These are phyloP conservation scores for Sclerotinia sclerotiorum DNA, from an alignment of 2,329 filamentous ascomycete genomes.

Conservation along the genomic window DNA sequence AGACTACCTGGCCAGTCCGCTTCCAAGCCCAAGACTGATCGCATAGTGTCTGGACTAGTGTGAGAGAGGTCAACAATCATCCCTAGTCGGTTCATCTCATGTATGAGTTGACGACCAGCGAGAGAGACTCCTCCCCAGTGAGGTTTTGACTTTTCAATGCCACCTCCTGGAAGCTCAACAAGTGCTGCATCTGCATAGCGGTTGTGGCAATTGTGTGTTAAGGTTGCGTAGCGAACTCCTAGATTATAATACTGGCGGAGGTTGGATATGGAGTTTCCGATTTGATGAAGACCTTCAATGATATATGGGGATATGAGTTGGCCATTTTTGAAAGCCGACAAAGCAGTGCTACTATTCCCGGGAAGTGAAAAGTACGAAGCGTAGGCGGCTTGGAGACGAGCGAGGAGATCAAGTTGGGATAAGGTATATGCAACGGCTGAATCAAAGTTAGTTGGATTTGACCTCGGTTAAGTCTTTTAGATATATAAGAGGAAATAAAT, in stretches of 20 bases:
- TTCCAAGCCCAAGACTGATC: slow-evolving; percentile 69
- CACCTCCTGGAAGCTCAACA: slow-evolving; percentile 48
- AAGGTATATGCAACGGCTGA: slow-evolving; percentile 65
- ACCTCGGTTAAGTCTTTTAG: neutral
- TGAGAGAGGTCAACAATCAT: slow-evolving; percentile 93
- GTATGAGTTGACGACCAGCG: slow-evolving; percentile 66
- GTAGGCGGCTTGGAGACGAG: slow-evolving; percentile 61
- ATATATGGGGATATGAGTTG: slow-evolving; percentile 76
- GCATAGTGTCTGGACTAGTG: slow-evolving; percentile 76
- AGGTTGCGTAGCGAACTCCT: slow-evolving; percentile 82
- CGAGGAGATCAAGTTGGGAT: slow-evolving; percentile 72
- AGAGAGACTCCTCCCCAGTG: slow-evolving; percentile 72
- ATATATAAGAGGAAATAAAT: neutral
- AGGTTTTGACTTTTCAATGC: slow-evolving; percentile 47
- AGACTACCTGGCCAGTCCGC: slow-evolving; percentile 66
- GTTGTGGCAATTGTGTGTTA: slow-evolving; percentile 95
- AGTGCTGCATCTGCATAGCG: slow-evolving; percentile 82
- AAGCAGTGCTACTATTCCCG: slow-evolving; percentile 58
- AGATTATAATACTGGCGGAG: slow-evolving; percentile 73
- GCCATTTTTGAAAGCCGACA: slow-evolving; percentile 58
- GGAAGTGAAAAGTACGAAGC: slow-evolving; percentile 68
- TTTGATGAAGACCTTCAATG: slow-evolving; percentile 88
- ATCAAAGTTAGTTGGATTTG: neutral
- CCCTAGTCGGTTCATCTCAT: slow-evolving; percentile 91
- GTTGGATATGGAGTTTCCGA: slow-evolving; percentile 78